Base-by-base conservation (phyloP, 2,329 filamentous ascomycete species). In the Penicillium sclerotiorum region DNA sequence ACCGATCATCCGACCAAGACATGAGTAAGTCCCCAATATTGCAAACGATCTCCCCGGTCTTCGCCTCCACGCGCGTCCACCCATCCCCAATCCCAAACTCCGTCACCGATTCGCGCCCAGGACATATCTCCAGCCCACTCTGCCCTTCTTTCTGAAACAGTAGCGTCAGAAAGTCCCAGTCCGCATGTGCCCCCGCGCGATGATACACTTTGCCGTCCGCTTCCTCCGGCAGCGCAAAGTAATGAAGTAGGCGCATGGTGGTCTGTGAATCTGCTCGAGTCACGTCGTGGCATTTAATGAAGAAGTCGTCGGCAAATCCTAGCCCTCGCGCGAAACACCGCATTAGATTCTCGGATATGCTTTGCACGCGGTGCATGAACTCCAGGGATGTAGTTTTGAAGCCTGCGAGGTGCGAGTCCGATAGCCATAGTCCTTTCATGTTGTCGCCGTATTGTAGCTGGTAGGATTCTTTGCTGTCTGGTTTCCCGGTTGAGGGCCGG, bases 11-110 rank as follows among this genome's bases (percentile, higher is more conserved):
- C 22, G 77, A 82, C 83, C 84, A 86, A 35, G 75, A 79, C 84
- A 87, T 86, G 13, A 87, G 72, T 47, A 87, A 70, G 61, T 87
- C 84, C 4, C 84, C 84, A 52, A 86, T 83, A 58, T 86, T 86
- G 66, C 83, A 86, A 8, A 87, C 79, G 47, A 84, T 82, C 52
- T 78, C 78, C 1, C 77, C 80, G 0, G 72, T 71, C 2, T 63
- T 68, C 5, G 80, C 80, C 53, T 82, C 77, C n/a, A 87, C 77
- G 50, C 81, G 81, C 8, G 83, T 87, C 84, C 84, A 87, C 0
- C 67, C 68, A 59, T 86, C 82, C 1, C 81, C 81, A 38, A 78
- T 74, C 0, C 77, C 83, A 55, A 84, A 86, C 3, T 77, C 75
- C 0, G 82, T 86, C 7, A 80, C 77, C 3, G 76, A 79, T 64